Conservation (phyloP, 768 basidiomycete genomes). For the Termitomyces sp. region DNA sequence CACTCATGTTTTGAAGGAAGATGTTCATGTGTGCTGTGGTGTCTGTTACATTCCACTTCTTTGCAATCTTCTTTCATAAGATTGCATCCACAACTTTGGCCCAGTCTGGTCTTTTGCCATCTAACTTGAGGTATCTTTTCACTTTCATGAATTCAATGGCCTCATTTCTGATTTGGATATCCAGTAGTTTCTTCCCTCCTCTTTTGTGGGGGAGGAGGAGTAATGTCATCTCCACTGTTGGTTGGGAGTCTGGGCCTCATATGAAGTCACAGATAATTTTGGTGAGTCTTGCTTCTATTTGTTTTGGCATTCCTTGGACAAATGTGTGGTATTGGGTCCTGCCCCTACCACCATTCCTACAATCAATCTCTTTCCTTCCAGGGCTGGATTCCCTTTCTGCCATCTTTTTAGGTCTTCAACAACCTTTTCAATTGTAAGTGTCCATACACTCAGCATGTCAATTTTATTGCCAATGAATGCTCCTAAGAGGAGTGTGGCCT, state of each 20-base stretch:
- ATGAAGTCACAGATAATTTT: background rate
- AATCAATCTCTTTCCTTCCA: slow-evolving; percentile 14
- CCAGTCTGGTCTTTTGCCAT: background rate
- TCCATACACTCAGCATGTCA: slow-evolving; percentile 1
- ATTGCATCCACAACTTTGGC: background rate
- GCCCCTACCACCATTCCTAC: background rate
- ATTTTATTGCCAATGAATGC: slow-evolving; percentile 23
- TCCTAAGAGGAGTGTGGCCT: slow-evolving; percentile 24
- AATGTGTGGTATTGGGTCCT: too few relatives aligned
- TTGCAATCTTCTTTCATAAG: too few relatives aligned
- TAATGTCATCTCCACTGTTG: background rate
- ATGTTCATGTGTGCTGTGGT: too few relatives aligned
- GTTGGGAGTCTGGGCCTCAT: fast-evolving
- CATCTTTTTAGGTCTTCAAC: slow-evolving; percentile 8
- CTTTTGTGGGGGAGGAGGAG: too few relatives aligned
- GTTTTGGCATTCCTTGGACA: background rate
- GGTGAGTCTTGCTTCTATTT: background rate
- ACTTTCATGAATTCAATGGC: slow-evolving; percentile 17
- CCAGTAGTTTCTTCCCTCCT: slow-evolving; percentile 6
- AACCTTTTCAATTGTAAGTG: slow-evolving; percentile 17
- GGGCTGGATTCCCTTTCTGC: slow-evolving; percentile 17
- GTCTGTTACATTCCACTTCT: too few relatives aligned
- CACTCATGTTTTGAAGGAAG: too few relatives aligned
- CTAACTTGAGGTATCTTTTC: background rate
- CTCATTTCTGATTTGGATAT: slow-evolving; percentile 20